Percentiles rank a stretch among this genome's conserved stretches.
phyloP scores from a whole-genome alignment of 2,329 filamentous ascomycete species.

The Metarhizium humberi region DNA sequence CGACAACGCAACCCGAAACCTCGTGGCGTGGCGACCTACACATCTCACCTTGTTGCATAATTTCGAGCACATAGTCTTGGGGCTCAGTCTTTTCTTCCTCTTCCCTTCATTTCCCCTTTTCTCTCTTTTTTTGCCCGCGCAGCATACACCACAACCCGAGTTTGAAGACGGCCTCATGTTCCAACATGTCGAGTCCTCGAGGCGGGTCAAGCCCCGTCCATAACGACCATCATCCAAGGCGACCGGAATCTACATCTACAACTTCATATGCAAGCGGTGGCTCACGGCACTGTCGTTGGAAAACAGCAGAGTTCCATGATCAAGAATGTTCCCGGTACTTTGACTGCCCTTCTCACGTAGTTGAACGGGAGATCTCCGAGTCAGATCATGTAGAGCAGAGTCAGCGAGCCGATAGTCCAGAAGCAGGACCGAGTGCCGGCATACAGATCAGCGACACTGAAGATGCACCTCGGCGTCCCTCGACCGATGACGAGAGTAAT shows the following conservation, averaged over 20 bases:
- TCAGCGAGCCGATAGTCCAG: not conserved
- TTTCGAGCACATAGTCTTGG: not conserved
- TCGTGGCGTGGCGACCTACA: not conserved
- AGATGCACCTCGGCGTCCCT: not conserved
- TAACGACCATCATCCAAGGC: slow-evolving; percentile 5
- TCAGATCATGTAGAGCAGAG: not conserved
- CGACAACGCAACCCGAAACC: not conserved
- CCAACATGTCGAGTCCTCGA: slow-evolving; percentile 23
- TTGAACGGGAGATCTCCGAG: slow-evolving; percentile 25
- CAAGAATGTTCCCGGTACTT: slow-evolving; percentile 37
- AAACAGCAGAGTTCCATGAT: slow-evolving; percentile 27
- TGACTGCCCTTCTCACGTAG: slow-evolving; percentile 38
- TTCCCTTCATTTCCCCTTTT: not conserved
- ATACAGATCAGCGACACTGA: not conserved
- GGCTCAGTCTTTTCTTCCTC: not conserved
- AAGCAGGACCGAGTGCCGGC: not conserved
- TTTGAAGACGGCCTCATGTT: slow-evolving; percentile 12
- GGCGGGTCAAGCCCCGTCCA: slow-evolving; percentile 14
- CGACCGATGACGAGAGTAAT: not conserved
- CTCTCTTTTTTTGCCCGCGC: too few relatives aligned
- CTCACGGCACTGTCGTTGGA: slow-evolving; percentile 26
- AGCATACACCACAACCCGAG: not conserved
- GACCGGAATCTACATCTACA: not conserved
- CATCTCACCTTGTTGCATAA: not conserved
- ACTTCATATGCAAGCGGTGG: slow-evolving; percentile 5